These are phyloP conservation scores for Cucumis melo DNA, from an alignment of 306 rosid species.

Conservation along the genomic window DNA sequence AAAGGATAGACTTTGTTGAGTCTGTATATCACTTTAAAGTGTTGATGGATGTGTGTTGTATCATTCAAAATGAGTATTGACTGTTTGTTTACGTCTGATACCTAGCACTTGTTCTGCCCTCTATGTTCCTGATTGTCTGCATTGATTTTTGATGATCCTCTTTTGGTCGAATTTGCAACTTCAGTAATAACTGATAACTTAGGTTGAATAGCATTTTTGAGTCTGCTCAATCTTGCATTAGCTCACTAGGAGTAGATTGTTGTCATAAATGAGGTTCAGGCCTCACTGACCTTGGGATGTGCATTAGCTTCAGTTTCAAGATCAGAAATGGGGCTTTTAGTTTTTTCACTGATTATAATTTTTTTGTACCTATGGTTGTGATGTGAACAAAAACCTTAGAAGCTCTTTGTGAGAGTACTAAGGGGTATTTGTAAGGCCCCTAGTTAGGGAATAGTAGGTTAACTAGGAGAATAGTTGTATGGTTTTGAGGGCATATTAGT, in stretches of 20 bases:
- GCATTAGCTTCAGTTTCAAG: neutral
- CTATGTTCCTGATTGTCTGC: neutral
- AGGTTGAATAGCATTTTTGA: neutral
- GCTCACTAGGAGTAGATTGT: neutral
- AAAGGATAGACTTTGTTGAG: neutral
- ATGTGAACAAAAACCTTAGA: neutral
- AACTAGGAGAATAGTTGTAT: no score
- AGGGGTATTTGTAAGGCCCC: no score
- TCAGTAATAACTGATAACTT: neutral
- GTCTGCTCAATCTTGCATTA: neutral
- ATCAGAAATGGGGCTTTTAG: neutral
- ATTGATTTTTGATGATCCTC: neutral
- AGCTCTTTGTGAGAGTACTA: neutral
- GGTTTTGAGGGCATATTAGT: no score
- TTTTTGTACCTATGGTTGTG: neutral
- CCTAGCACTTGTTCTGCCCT: neutral
- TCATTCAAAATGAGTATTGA: neutral
- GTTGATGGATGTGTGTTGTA: neutral
- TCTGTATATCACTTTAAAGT: neutral
- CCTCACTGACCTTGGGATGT: neutral
- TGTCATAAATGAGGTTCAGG: neutral
- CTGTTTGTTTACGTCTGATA: neutral
- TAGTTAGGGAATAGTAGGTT: no score
- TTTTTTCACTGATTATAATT: neutral
- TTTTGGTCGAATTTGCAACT: neutral